Evolutionary conservation across 2,329 filamentous ascomycete species (phyloP), one percentile per base, ranked within the genome.

Genomic region (Ceratocystis diversiconidia): DNA sequence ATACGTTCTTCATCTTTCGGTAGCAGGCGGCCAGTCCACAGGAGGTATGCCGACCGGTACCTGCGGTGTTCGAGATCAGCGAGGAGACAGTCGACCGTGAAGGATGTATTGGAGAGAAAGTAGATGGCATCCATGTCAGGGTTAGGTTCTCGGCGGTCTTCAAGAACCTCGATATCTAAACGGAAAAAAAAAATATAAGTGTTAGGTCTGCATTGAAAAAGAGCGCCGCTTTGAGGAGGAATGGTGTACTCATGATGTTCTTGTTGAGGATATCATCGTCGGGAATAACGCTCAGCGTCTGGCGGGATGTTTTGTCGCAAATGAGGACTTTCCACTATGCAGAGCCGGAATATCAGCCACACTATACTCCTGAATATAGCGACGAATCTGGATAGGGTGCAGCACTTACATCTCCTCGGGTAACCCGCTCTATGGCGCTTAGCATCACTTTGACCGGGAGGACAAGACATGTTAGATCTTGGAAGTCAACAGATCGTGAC

Each of bases 261-360:
- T 91, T 85, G 74, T 95, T 95, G 77, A 99, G 87, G 70, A 99
- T 95, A 72, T 96, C 90, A 83, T 99, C 92, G 79, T 96, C 89
- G 72, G 90, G 92, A 74, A 92, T 84, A 60, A 90, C 88, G 79
- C 92, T 95, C 71, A 99, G 82, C 71, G 99, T 83, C 75, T 88
- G 92, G 74, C 87, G 86, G 74, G 90, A 92, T 66, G 80, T 81
- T 70, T 89, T 86, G 77, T 99, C 94, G 72, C 96, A 80, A 64
- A 99, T 87, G 70, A 99, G 79, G 70, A 96, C 89, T 83, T 97
- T 99, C 94, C 94, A 99, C 91, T 96, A 70, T 65, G 63, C 7
- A 28, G 28, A 57, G 15, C 4, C 6, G 7, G 6, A 17, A 8
- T n/a, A 32, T 63, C 28, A 66, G 61, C 32, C 41, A 63, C n/a